Conservation (phyloP, 1,284 basidiomycete genomes). For the Papiliotrema terrestris region DNA sequence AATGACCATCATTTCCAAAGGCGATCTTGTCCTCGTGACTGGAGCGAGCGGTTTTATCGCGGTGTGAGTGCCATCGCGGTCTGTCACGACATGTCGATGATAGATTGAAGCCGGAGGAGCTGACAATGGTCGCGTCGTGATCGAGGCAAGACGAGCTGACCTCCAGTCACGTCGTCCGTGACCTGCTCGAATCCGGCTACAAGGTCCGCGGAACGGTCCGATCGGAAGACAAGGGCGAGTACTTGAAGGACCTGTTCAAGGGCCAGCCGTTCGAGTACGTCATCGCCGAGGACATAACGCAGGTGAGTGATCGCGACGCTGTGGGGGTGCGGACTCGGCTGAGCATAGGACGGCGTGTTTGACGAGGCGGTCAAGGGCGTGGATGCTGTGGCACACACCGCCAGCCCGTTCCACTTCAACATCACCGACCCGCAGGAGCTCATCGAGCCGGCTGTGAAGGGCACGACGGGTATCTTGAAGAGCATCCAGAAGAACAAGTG, state of each 20-base stretch:
- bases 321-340: not conserved
- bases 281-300: constrained; percentile 58
- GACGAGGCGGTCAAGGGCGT: constrained; percentile 67
- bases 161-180: constrained; percentile 29
- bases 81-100: no score
- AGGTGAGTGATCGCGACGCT: constrained; percentile 41
- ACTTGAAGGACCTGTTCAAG: constrained; percentile 55
- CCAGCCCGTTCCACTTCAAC: constrained; percentile 35
- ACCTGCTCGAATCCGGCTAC: constrained; percentile 39
- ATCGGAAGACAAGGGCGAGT: constrained; percentile 54
- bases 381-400: constrained; percentile 54
- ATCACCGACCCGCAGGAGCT: constrained; percentile 51
- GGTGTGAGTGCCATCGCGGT: constrained; percentile 19
- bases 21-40: constrained; percentile 51
- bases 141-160: no score
- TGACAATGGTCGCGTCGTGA: no score
- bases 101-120: no score
- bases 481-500: constrained; percentile 57
- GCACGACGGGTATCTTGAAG: constrained; percentile 59
- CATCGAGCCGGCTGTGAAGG: constrained; percentile 62
- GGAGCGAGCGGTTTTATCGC: constrained; percentile 52
- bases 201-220: constrained; percentile 60
- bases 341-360: constrained; percentile 59
- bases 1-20: constrained; percentile 14
- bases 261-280: constrained; percentile 53